Evolutionary conservation across 2,329 filamentous ascomycete genomes (phyloP).

Genomic region (Colletotrichum sp.): DNA sequence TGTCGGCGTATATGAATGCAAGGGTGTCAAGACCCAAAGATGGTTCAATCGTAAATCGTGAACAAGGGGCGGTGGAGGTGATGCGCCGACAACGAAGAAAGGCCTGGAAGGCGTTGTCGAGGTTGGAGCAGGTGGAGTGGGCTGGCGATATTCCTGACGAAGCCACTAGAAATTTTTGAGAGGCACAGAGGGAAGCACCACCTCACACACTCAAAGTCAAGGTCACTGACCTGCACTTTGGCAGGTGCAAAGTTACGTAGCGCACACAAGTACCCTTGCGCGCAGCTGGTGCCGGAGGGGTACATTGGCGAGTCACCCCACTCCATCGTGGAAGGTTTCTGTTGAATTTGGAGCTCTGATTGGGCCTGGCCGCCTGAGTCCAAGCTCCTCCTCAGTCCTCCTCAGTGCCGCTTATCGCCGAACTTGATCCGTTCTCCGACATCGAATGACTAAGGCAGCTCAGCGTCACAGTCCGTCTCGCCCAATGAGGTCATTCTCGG

Average conservation of each 20-base stretch:
- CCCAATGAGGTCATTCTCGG: conserved; percentile 10
- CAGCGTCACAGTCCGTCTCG: neutral
- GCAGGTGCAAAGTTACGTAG: neutral
- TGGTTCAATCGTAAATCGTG: neutral
- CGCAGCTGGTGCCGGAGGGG: neutral
- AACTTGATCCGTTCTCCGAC: neutral
- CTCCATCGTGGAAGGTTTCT: neutral
- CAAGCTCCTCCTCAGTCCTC: neutral
- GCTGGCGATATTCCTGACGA: conserved; percentile 14
- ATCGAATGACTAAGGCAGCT: neutral
- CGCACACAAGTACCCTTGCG: neutral
- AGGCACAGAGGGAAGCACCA: conserved; percentile 1
- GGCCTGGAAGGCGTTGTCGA: neutral
- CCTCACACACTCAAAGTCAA: neutral
- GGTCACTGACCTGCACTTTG: neutral
- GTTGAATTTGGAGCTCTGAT: neutral
- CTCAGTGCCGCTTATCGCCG: neutral
- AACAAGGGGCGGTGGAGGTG: neutral
- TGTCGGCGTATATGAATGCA: neutral
- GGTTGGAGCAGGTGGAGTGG: conserved; percentile 3
- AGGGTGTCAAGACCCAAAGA: neutral
- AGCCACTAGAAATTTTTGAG: conserved; percentile 21
- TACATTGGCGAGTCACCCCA: neutral
- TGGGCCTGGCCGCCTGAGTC: neutral
- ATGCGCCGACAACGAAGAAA: conserved; percentile 1